Base-by-base conservation (phyloP, 306 rosid genomes). In the Myrica gale region DNA sequence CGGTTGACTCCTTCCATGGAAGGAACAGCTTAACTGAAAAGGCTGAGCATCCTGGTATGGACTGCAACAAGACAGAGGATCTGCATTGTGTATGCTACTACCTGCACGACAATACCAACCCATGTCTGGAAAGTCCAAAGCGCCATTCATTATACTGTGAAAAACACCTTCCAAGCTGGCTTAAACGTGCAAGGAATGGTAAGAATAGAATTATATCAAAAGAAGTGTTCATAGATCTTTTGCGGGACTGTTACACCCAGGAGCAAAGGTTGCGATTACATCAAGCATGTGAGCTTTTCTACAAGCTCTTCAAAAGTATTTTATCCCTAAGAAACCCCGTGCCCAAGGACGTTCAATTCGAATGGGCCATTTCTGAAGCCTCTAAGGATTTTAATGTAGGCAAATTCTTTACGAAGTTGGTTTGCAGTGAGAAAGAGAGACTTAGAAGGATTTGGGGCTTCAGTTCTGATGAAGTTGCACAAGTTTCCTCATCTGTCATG, bases 141-240 rank as follows among this genome's bases (percentile, higher is more conserved):
- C 87, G 96, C 15, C 88, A 90, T 89, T 87, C 78, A 48, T 82
- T 92, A 77, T 96, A 96, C 79, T 96, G 99, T 69, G 98, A 96
- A 58, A 86, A 74, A 74, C 99, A 96, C 85, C 91, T 92, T 66
- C 99, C 99, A 48, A 96, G 97, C 78, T 96, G 99, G 97, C 97
- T 92, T 74, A 96, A 96, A 82, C 96, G 99, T 76, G 99, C 99
- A 20, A 89, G 99, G 87, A 95, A 96, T 78, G 99, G 98, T 69
- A 96, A 90, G 89, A 87, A 97, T 87, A 92, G 97, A 84, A 93
- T 96, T 74, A 79, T 96, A 78, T 92, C 99, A 55, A 92, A 90
- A 85, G 99, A 96, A 81, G 95, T 92, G 74, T 96, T 89, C 76
- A 73, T 87, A n/a, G 97, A 96, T 67, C 96, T 96, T 84, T 85